These are phyloP conservation scores for Pelargonium exstipulatum DNA, from an alignment of 441 rosid species.

Conservation along the genomic window DNA sequence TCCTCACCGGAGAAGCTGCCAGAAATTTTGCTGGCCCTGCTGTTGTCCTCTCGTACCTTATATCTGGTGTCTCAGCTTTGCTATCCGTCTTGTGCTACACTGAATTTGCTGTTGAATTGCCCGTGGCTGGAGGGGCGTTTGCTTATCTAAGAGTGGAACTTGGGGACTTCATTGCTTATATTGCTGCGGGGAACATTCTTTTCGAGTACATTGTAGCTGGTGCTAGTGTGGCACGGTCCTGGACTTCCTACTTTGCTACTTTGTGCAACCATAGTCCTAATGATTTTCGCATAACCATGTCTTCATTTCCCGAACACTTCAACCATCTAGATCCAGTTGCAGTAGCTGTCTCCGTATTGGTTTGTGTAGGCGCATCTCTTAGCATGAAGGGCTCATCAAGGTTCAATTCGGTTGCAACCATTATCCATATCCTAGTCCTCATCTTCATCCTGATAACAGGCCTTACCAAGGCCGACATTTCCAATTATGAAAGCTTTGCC, in stretches of 20 bases:
- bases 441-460: conserved; percentile 52
- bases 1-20: conserved; percentile 69
- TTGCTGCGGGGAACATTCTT: conserved; percentile 74
- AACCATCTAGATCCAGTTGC: conserved; percentile 61
- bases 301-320: conserved; percentile 33
- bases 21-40: conserved; percentile 56
- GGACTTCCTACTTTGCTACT: conserved; percentile 76
- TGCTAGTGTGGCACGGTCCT: conserved; percentile 66
- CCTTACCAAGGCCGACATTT: conserved; percentile 37
- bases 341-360: conserved; percentile 27
- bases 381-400: conserved; percentile 59
- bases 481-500: conserved; percentile 38
- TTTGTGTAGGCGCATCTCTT: conserved; percentile 39
- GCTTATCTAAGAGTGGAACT: conserved; percentile 72
- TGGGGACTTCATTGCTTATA: conserved; percentile 66
- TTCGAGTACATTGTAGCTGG: conserved; percentile 58
- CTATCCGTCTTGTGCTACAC: conserved; percentile 71
- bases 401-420: conserved; percentile 48
- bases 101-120: conserved; percentile 63
- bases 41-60: conserved; percentile 51
- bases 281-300: conserved; percentile 37
- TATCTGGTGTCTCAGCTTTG: conserved; percentile 59
- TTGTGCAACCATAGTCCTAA: conserved; percentile 44
- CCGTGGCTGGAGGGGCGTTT: conserved; percentile 71
- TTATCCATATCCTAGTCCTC: conserved; percentile 39